Base-by-base conservation (phyloP, 2,329 filamentous ascomycete genomes). In the Alternaria brassicae region DNA sequence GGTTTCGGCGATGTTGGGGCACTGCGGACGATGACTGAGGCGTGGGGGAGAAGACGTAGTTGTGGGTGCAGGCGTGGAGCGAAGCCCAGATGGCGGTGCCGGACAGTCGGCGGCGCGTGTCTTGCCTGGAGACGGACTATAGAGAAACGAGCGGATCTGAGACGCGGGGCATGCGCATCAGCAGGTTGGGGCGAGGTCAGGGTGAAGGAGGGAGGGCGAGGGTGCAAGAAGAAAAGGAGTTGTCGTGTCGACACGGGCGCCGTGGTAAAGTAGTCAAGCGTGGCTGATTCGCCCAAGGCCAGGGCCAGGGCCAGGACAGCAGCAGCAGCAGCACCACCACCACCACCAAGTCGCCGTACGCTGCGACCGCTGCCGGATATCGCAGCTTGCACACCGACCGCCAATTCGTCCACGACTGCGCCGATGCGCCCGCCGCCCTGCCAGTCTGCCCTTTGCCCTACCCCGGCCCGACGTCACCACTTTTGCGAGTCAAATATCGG, bases 401-500 rank as follows among this genome's bases (percentile, higher is more conserved):
- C 44, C 8, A 10, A 10, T 23, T 36, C 27, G 6, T 25, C 21
- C 5, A 30, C 19, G 40, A 9, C 30, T 30, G 53, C 50, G 48
- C 53, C 52, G 25, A 56, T 56, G 51, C 52, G 28, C 44, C 56
- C 19, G 21, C 44, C 39, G 52, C 56, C 41, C 44, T 30, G 41
- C 50, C 34, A 39, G 7, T 50, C 40, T 44, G 36, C 39, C 44
- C 17, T 39, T 19, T 21, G 40, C 40, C 49, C 42, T 19, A 27
- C 47, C 40, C 49, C 42, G 47, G 44, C 61, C 56, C 51, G 62
- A 66, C 69, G 66, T 69, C 69, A 69, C 71, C 60, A 64, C 58
- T 52, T 19, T 27, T 39, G 34, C 52, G 45, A 32, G 45, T 57
- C 50, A 56, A 54, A 61, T 52, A 61, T 40, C 42, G 27, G 8